These are phyloP conservation scores for Didymella pomorum DNA, from an alignment of 2,329 filamentous ascomycete genomes.

Conservation along the genomic window DNA sequence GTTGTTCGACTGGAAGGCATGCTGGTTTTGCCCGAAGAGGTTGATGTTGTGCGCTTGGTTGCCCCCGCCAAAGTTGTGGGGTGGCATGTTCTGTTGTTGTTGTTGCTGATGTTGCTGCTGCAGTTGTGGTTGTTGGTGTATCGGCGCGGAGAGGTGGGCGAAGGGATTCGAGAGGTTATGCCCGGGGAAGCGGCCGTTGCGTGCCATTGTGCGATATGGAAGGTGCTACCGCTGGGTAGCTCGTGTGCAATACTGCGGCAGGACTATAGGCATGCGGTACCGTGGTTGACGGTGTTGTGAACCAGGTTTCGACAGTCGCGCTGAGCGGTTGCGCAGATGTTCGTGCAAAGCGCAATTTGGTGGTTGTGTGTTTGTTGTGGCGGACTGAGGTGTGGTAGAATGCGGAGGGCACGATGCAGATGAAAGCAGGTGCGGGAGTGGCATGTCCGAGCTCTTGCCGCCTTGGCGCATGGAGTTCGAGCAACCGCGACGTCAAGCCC, in stretches of 20 bases:
- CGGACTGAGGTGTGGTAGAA: conserved; percentile 1
- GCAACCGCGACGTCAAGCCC: conserved; percentile 20
- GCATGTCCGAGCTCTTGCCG: conserved; percentile 14
- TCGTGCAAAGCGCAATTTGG: neutral
- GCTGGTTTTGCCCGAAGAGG: conserved; percentile 56
- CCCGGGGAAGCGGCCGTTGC: conserved; percentile 65
- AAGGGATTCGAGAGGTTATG: conserved; percentile 68
- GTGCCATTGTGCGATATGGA: conserved; percentile 59
- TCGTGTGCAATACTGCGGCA: conserved; percentile 20
- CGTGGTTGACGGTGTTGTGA: neutral
- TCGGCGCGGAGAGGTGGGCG: conserved; percentile 60
- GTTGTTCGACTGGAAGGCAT: conserved; percentile 59
- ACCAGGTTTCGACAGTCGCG: neutral
- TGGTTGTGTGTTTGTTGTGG: neutral
- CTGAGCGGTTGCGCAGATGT: neutral
- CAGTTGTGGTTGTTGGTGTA: conserved; percentile 57
- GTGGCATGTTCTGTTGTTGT: conserved; percentile 61
- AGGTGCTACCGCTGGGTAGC: conserved; percentile 32
- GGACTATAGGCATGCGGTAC: conserved; percentile 13
- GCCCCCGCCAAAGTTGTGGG: conserved; percentile 69
- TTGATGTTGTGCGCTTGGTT: conserved; percentile 69
- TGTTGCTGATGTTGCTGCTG: conserved; percentile 50
- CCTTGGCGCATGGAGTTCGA: conserved; percentile 12
- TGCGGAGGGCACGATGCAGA: conserved; percentile 16
- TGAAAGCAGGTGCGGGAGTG: conserved; percentile 9